Percentiles rank a stretch among this genome's conserved stretches.
These are phyloP conservation scores for Sugiyamaella xylanicola DNA, from an alignment of 1,139 yeast species.

Conservation along the genomic window DNA sequence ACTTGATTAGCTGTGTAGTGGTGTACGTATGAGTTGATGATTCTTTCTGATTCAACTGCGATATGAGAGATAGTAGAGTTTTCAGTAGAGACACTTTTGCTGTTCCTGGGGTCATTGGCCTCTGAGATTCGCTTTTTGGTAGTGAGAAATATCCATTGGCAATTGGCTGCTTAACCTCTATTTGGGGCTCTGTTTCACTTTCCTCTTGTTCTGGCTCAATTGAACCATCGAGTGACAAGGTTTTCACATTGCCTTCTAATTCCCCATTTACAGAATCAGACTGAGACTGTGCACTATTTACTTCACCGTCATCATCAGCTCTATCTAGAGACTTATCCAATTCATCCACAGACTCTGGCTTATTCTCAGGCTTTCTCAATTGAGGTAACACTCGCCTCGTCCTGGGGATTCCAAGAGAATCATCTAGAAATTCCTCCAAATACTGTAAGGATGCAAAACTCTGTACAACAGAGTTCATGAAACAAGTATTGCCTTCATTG, in stretches of 20 bases:
- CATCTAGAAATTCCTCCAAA: constrained; percentile 58
- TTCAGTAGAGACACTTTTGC: constrained; percentile 26
- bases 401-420: constrained; percentile 25
- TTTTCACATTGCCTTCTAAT: neutral
- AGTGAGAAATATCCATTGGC: constrained; percentile 5
- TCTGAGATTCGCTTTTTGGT: neutral
- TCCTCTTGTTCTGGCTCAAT: neutral
- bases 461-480: constrained; percentile 89
- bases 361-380: neutral
- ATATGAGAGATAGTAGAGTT: constrained; percentile 32
- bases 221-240: neutral
- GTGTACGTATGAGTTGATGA: constrained; percentile 51
- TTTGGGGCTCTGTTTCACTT: neutral
- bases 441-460: constrained; percentile 75
- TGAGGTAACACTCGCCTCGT: constrained; percentile 3
- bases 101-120: constrained; percentile 17
- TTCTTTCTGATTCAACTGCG: constrained; percentile 43
- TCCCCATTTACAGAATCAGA: neutral
- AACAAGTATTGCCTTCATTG: constrained; percentile 92
- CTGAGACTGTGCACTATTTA: too few relatives aligned
- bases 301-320: too few relatives aligned
- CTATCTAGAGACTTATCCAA: too few relatives aligned
- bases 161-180: neutral
- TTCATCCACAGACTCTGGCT: neutral
- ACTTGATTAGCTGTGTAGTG: constrained; percentile 63